Evolutionary conservation across 768 basidiomycete species (phyloP).

Genomic region (Mycena filopes): DNA sequence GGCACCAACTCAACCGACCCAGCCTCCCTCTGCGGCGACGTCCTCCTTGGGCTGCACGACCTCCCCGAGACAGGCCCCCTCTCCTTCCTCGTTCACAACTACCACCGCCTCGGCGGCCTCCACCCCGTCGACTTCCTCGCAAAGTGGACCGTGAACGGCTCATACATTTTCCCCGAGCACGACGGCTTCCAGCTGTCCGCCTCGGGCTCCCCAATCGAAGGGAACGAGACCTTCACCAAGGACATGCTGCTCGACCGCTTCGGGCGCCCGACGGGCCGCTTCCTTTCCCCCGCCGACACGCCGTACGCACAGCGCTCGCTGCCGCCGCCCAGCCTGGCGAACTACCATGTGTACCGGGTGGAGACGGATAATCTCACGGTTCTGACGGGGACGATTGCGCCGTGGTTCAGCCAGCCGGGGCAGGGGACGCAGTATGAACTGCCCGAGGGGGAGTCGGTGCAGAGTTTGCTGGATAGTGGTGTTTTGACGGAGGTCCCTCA

Average conservation of each 20-base stretch:
- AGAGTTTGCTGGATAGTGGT: neutral
- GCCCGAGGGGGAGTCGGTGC: neutral
- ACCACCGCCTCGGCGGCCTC: slow-evolving; percentile 20
- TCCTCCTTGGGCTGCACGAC: no score
- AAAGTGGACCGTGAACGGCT: slow-evolving; percentile 6
- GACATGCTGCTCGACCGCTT: slow-evolving; percentile 18
- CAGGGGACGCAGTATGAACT: slow-evolving; percentile 17
- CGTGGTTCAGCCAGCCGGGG: slow-evolving; percentile 15
- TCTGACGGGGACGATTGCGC: slow-evolving; percentile 12
- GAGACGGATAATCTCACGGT: neutral
- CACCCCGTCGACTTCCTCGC: slow-evolving; percentile 2
- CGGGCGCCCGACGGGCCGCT: neutral
- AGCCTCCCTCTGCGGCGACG: no score
- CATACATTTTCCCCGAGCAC: neutral
- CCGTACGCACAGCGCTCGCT: slow-evolving; percentile 12
- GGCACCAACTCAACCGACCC: no score
- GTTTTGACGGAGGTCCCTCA: slow-evolving; percentile 5
- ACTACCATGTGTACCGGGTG: slow-evolving; percentile 8
- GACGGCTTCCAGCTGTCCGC: slow-evolving; percentile 15
- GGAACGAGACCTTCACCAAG: neutral
- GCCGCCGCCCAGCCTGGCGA: slow-evolving; percentile 4
- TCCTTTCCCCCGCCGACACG: slow-evolving; percentile 6
- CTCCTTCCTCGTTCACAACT: neutral
- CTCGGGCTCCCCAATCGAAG: slow-evolving; percentile 9
- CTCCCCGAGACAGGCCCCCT: neutral